Conservation (phyloP, 257 asterid species). For the Knoxia roxburghii region DNA sequence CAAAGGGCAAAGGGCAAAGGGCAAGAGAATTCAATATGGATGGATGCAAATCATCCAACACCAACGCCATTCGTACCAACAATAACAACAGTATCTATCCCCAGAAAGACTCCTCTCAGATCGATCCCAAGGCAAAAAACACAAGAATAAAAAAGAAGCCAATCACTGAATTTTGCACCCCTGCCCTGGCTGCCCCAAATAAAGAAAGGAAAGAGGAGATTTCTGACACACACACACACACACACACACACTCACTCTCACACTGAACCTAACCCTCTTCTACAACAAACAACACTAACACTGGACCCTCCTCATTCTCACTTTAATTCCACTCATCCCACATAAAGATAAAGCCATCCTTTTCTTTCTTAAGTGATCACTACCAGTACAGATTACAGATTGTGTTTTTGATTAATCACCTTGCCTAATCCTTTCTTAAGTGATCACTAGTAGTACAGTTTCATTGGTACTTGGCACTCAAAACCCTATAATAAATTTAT, state of each 20-base stretch:
- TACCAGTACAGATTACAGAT: too few relatives aligned
- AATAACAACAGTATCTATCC: conserved; percentile 4
- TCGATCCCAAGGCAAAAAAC: neutral
- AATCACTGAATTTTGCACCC: too few relatives aligned
- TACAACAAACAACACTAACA: too few relatives aligned
- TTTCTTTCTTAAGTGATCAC: neutral
- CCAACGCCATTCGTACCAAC: neutral
- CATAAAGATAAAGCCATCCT: conserved; percentile 8
- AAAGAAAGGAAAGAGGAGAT: conserved; percentile 9
- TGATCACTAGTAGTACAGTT: too few relatives aligned
- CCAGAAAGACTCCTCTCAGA: conserved; percentile 3
- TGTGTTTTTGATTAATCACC: too few relatives aligned
- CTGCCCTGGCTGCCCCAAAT: neutral
- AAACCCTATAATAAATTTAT: too few relatives aligned
- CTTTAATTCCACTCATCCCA: conserved; percentile 21
- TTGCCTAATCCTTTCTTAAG: too few relatives aligned
- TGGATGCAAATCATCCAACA: conserved; percentile 17
- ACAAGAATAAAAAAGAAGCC: too few relatives aligned
- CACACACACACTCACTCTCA: too few relatives aligned
- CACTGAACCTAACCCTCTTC: conserved; percentile 10
- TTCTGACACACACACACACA: too few relatives aligned
- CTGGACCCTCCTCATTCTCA: conserved; percentile 33
- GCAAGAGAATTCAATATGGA: conserved; percentile 11
- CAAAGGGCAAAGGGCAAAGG: too few relatives aligned
- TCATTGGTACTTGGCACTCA: too few relatives aligned